Percentiles rank a stretch among this genome's conserved stretches.
Conservation (phyloP, 116 monocot genomes). For the Phalaenopsis hybrid region DNA sequence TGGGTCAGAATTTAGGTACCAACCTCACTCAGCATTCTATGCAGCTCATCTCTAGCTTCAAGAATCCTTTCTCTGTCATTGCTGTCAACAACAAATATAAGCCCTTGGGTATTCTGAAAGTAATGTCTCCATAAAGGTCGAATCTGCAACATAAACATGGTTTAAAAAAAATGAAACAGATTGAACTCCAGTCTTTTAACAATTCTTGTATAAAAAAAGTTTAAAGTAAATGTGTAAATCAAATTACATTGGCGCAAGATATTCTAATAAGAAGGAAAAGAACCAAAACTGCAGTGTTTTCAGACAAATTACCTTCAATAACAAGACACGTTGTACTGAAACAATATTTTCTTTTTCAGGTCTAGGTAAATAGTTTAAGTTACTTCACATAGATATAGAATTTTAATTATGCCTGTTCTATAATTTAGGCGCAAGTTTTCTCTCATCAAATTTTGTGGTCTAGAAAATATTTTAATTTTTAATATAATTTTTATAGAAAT, state of each 20-base stretch:
- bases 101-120: conserved; percentile 19
- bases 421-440: neutral
- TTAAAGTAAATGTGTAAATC: neutral
- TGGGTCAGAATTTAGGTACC: neutral
- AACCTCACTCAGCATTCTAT: conserved; percentile 24
- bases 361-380: neutral
- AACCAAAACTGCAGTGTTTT: neutral
- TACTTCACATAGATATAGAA: neutral
- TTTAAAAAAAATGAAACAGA: neutral
- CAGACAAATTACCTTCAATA: neutral
- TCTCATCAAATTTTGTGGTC: neutral
- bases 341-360: neutral
- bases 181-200: neutral
- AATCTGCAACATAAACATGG: conserved; percentile 12
- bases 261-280: neutral
- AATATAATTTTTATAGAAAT: neutral
- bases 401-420: neutral
- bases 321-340: neutral
- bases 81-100: conserved; percentile 25
- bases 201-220: neutral
- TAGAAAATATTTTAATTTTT: neutral
- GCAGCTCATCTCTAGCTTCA: conserved; percentile 18
- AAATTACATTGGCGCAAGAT: neutral
- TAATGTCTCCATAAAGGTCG: conserved; percentile 27
- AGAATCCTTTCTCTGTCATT: conserved; percentile 22